Conservation (phyloP, 805 yeast genomes). For the Tetrapisispora taiwanensis region DNA sequence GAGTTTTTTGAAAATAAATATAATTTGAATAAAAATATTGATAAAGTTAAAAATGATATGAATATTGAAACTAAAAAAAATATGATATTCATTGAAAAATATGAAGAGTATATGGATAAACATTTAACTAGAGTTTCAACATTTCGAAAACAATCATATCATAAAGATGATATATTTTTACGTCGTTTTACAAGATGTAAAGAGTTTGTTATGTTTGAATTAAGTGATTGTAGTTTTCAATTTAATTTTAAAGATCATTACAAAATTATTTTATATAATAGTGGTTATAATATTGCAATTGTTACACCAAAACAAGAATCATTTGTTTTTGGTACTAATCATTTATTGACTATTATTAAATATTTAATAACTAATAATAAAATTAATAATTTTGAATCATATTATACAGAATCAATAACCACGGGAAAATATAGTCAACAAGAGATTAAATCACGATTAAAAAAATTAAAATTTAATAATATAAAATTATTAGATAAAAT, state of each 20-base stretch:
- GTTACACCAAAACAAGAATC: slow-evolving; percentile 60
- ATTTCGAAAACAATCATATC: slow-evolving; percentile 40
- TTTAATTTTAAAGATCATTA: slow-evolving; percentile 94
- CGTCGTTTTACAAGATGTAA: slow-evolving; percentile 74
- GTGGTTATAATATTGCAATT: slow-evolving; percentile 68
- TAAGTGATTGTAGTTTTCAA: slow-evolving; percentile 87
- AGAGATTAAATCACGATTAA: not conserved
- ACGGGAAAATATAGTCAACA: not conserved
- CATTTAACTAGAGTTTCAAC: slow-evolving; percentile 70
- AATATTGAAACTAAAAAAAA: slow-evolving; percentile 42
- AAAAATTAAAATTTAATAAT: slow-evolving; percentile 1
- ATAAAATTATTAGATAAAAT: not conserved
- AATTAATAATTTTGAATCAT: not conserved
- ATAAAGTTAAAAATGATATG: not conserved
- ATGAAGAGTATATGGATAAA: slow-evolving; percentile 85
- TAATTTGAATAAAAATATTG: not conserved
- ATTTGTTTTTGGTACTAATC: not conserved
- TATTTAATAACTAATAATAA: not conserved
- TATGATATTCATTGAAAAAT: slow-evolving; percentile 77
- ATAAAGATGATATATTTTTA: slow-evolving; percentile 61
- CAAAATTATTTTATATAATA: slow-evolving; percentile 67
- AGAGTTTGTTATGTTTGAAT: slow-evolving; percentile 80
- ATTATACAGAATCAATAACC: not conserved
- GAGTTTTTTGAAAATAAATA: no score
- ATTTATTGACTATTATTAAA: not conserved